Evolutionary conservation across 352 stramenopile species (phyloP), one percentile per base, ranked within the genome.

Genomic region (Phytophthora meadii): DNA sequence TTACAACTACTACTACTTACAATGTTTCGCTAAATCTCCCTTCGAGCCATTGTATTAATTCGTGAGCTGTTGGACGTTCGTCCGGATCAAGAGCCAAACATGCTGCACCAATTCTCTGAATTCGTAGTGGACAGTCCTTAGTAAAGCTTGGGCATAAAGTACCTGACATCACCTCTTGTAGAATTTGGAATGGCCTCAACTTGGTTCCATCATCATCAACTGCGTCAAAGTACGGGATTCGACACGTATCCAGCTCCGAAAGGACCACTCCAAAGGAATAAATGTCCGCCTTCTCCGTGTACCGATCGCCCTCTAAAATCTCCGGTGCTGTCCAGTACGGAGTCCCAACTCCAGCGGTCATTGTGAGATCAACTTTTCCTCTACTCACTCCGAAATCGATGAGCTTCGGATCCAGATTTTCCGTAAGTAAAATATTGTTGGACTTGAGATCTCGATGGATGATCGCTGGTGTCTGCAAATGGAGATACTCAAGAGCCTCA

Each of bases 271-370:
- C 83, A 56, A 89, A 89, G 19, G 77, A 85, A 56, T 90, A 93
- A 19, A 92, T 82, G 50, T 93, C 84, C 8, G 79, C 65, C 53
- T 82, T 77, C 51, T 88, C 74, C 7, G 69, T 81, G 60, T 86
- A 92, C 1, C 63, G 56, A 28, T 85, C 51, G n/a, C 77, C 76
- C 36, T 81, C 54, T 24, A 93, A 48, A 15, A 96, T 53, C 57
- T 97, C 89, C 0, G 88, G 89, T 0, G 89, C 87, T 7, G 88
- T 88, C 76, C 92, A 97, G 42, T 89, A 88, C 7, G 84, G 81
- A 9, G 88, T 97, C 0, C 89, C 89, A 8, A 92, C 91, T 22
- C 90, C 85, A 0, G 82, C 45, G 78, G 76, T 71, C 89, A 84
- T 53, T 46, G 59, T 68, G 28, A 48, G 15, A 17, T 73, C 65